Evolutionary conservation across 345 rosid genomes (phyloP).

Genomic region (Microthlaspi erraticum): DNA sequence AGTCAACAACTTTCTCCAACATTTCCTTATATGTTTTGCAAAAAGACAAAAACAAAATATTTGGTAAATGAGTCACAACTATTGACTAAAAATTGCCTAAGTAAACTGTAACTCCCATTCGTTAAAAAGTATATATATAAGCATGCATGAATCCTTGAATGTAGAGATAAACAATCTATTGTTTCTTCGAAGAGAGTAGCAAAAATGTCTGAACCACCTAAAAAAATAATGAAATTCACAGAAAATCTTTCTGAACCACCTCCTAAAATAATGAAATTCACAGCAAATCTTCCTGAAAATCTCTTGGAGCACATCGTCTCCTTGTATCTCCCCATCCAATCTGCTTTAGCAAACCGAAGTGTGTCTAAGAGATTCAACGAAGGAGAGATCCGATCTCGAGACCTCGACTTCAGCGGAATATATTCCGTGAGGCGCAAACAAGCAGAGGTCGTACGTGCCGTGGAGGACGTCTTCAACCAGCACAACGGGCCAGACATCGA

Average conservation of each 20-base stretch:
- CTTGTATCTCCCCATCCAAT: not conserved
- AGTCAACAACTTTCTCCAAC: too few relatives aligned
- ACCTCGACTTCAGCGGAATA: conserved; percentile 16
- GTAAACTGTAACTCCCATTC: too few relatives aligned
- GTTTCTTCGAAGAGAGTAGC: not conserved
- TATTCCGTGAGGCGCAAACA: not conserved
- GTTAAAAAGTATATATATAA: too few relatives aligned
- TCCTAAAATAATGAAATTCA: not conserved
- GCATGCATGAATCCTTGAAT: too few relatives aligned
- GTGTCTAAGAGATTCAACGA: not conserved
- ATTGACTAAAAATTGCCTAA: too few relatives aligned
- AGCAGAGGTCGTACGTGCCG: not conserved
- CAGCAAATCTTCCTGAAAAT: not conserved
- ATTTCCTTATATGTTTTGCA: too few relatives aligned
- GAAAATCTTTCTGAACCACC: not conserved
- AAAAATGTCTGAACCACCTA: conserved; percentile 8
- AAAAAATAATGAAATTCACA: not conserved
- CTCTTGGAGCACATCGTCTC: not conserved
- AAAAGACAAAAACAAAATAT: too few relatives aligned
- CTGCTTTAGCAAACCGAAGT: not conserved
- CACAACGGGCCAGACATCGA: conserved; percentile 10
- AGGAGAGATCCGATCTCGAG: not conserved
- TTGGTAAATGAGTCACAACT: too few relatives aligned
- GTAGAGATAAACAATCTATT: too few relatives aligned
- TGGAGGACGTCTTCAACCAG: not conserved